A percentile compares a stretch with the other conserved stretches of the same genome.
phyloP scores from a whole-genome alignment of 495 filamentous ascomycete species.

The Oidiodendron maius region DNA sequence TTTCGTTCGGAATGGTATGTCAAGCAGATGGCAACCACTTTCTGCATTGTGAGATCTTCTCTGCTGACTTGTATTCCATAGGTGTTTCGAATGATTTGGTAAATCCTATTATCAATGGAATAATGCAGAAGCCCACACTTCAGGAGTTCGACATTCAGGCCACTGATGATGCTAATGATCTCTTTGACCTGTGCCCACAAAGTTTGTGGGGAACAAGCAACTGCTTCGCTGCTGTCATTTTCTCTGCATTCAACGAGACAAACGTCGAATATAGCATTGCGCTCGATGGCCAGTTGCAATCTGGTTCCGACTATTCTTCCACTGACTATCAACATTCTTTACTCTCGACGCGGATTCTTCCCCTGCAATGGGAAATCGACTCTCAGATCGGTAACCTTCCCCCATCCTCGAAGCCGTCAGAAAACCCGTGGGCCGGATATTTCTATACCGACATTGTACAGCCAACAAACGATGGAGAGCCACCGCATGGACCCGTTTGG shows the following conservation, averaged over 20 bases:
- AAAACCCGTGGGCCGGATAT: slow-evolving; percentile 10
- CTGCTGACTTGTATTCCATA: too few relatives aligned
- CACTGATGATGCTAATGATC: slow-evolving; percentile 9
- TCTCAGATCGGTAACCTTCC: slow-evolving; percentile 14
- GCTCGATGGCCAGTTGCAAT: slow-evolving; percentile 6
- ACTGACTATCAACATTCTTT: not conserved
- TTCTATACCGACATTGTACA: not conserved
- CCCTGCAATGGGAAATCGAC: slow-evolving; percentile 14
- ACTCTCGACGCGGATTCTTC: slow-evolving; percentile 3
- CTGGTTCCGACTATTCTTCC: not conserved
- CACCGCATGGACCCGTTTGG: slow-evolving; percentile 9
- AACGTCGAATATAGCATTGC: slow-evolving; percentile 17
- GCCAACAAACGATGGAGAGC: not conserved
- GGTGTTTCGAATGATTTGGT: slow-evolving; percentile 5
- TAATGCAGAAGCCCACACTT: slow-evolving; percentile 6
- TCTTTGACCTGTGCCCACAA: slow-evolving; percentile 16
- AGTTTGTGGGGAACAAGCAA: slow-evolving; percentile 9
- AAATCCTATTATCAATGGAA: slow-evolving; percentile 11
- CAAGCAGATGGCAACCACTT: too few relatives aligned
- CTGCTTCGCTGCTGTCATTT: slow-evolving; percentile 18
- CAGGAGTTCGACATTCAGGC: not conserved
- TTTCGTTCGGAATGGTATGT: slow-evolving; percentile 17
- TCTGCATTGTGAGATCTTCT: too few relatives aligned
- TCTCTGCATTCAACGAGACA: slow-evolving; percentile 13
- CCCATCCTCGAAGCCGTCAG: slow-evolving; percentile 6